Conservation (phyloP, 148 eudicot genomes). For the Persicaria maculosa region DNA sequence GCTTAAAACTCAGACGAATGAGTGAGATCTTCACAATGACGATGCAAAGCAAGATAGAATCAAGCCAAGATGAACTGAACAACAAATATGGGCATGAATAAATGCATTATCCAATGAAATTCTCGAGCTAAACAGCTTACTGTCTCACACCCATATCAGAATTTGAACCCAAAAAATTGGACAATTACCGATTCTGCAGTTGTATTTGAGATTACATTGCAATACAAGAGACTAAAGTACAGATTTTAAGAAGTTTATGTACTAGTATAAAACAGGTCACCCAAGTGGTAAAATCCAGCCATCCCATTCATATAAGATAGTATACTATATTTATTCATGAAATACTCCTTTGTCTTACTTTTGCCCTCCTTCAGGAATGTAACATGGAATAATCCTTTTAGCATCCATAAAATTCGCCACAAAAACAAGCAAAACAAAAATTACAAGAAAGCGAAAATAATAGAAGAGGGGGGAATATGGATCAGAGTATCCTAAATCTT, state of each 20-base stretch:
- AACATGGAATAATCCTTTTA: not conserved
- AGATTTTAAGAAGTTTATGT: not conserved
- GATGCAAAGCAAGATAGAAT: not conserved
- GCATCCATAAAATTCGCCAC: not conserved
- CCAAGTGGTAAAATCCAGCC: not conserved
- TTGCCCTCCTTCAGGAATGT: not conserved
- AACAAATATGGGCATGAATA: not conserved
- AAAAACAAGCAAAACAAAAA: not conserved
- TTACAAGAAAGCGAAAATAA: not conserved
- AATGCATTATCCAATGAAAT: not conserved
- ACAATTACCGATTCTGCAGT: not conserved
- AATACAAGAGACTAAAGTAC: not conserved
- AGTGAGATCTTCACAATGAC: not conserved
- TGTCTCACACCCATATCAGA: not conserved
- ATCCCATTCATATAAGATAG: not conserved
- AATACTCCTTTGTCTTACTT: not conserved
- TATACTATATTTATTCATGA: not conserved
- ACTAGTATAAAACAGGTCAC: conserved; percentile 2
- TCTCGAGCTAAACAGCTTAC: not conserved
- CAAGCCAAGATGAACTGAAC: not conserved
- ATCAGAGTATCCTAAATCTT: not conserved
- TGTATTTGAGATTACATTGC: not conserved
- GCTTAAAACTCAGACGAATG: not conserved
- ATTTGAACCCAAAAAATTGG: not conserved
- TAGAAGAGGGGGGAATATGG: not conserved